These are phyloP conservation scores for Aspergillus fumigatiaffinis DNA, from an alignment of 2,329 filamentous ascomycete species.

Conservation along the genomic window DNA sequence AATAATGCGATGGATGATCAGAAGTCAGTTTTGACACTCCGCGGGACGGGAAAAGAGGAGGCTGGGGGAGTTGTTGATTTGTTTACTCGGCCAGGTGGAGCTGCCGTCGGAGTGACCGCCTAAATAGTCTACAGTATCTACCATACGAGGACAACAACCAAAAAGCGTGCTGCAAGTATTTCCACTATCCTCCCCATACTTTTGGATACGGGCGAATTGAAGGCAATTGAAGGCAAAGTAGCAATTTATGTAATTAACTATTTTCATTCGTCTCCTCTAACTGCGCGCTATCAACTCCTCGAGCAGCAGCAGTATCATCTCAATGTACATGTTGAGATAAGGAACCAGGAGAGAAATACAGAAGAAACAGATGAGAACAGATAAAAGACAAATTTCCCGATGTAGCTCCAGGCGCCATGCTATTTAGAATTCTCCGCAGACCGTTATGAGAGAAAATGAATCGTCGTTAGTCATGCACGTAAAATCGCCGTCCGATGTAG, in stretches of 20 bases:
- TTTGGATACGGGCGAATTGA: neutral
- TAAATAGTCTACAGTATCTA: neutral
- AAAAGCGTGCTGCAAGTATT: neutral
- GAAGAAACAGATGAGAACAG: neutral
- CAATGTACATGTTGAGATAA: neutral
- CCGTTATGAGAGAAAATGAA: neutral
- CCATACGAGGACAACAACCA: neutral
- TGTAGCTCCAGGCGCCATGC: constrained; percentile 14
- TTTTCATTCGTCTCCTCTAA: neutral
- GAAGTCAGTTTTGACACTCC: neutral
- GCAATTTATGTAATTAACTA: neutral
- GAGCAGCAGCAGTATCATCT: neutral
- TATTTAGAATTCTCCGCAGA: neutral
- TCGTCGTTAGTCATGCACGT: neutral
- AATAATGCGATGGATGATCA: neutral
- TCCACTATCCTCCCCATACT: neutral
- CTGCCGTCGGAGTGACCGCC: constrained; percentile 10
- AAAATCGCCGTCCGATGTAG: neutral
- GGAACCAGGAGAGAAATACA: neutral
- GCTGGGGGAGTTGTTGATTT: constrained; percentile 17
- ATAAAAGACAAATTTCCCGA: neutral
- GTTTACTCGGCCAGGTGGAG: constrained; percentile 14
- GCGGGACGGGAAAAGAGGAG: constrained; percentile 16
- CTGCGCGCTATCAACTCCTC: neutral
- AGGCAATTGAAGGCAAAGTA: neutral